phyloP scores from a whole-genome alignment of 805 yeast species.

The Metschnikowia vanudenii region DNA sequence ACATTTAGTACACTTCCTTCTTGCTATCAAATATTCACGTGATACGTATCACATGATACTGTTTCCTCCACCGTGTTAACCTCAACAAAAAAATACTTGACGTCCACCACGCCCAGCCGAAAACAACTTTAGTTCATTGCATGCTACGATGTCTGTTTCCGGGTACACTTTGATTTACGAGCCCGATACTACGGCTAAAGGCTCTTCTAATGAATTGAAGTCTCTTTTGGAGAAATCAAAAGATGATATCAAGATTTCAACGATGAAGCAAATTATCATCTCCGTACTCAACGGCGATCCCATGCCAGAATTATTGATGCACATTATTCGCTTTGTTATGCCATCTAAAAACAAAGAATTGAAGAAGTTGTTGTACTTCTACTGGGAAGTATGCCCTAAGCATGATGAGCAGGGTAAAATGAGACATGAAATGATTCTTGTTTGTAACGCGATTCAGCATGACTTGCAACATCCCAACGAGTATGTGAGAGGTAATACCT shows the following conservation, averaged over 20 bases:
- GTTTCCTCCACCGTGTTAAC: constrained; percentile 12
- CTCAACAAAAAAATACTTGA: constrained; percentile 10
- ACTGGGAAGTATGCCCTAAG: constrained; percentile 98
- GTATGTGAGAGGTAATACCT: constrained; percentile 91
- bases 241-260: constrained; percentile 81
- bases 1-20: no score
- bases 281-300: constrained; percentile 91
- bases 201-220: constrained; percentile 70
- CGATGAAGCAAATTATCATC: constrained; percentile 85
- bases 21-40: not conserved
- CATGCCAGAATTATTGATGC: constrained; percentile 92
- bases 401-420: constrained; percentile 83
- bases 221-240: constrained; percentile 80
- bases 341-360: constrained; percentile 89
- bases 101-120: constrained; percentile 4
- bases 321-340: constrained; percentile 94
- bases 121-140: constrained; percentile 4
- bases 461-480: constrained; percentile 98
- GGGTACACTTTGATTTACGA: constrained; percentile 83
- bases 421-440: constrained; percentile 97
- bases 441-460: constrained; percentile 95
- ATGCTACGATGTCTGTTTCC: constrained; percentile 19
- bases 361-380: constrained; percentile 88
- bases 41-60: constrained; percentile 10
- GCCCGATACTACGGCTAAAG: constrained; percentile 62